Evolutionary conservation across 768 basidiomycete species (phyloP).

Genomic region (Boletus sp.): DNA sequence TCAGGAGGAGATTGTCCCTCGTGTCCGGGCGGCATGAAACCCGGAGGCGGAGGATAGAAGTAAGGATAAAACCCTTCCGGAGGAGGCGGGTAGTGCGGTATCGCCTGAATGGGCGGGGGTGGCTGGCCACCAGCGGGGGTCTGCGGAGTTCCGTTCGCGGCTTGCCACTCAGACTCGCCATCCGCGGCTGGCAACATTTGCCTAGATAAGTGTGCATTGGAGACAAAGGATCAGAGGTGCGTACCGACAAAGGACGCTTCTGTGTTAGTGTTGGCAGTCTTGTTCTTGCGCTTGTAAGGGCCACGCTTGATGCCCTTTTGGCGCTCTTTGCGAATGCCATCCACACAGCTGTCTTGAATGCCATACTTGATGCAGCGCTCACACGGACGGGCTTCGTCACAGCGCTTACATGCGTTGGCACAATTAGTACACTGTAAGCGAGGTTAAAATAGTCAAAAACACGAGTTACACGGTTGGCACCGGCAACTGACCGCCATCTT

Average conservation of each 20-base stretch:
- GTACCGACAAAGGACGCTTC: conserved; percentile 23
- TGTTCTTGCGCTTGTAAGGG: conserved; percentile 54
- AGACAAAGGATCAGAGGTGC: conserved; percentile 6
- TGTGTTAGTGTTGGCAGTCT: conserved; percentile 22
- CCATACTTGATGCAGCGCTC: conserved; percentile 64
- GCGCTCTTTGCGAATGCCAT: conserved; percentile 62
- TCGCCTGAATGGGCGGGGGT: conserved; percentile 25
- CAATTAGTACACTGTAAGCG: conserved; percentile 50
- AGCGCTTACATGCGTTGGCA: conserved; percentile 55
- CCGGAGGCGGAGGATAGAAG: conserved; percentile 40
- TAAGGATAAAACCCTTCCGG: conserved; percentile 46
- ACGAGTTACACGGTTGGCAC: background rate
- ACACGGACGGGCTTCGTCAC: conserved; percentile 58
- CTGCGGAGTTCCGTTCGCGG: conserved; percentile 21
- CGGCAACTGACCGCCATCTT: conserved; percentile 51
- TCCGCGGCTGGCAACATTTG: conserved; percentile 13
- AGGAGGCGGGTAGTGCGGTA: conserved; percentile 32
- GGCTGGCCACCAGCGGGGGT: conserved; percentile 16
- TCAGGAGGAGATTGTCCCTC: conserved; percentile 36
- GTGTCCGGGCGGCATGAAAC: conserved; percentile 37
- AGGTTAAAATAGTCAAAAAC: conserved; percentile 3
- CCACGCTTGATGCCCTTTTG: conserved; percentile 59
- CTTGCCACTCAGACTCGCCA: conserved; percentile 36
- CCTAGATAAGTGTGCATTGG: conserved; percentile 9
- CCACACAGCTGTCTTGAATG: conserved; percentile 51